phyloP scores from a whole-genome alignment of 257 asterid genomes.

The Nicotiana obtusifolia region DNA sequence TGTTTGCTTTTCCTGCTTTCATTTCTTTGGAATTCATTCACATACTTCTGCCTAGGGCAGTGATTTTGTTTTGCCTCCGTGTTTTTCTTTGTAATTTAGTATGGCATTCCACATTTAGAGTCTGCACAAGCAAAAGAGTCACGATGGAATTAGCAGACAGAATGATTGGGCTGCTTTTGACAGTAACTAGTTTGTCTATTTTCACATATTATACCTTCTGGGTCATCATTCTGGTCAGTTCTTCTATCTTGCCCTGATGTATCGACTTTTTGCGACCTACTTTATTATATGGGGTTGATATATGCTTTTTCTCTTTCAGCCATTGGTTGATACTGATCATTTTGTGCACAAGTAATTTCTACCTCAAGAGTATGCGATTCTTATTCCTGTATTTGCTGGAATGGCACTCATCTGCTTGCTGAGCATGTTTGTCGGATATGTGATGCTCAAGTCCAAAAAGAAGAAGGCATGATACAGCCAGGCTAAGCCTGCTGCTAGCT shows the following conservation, averaged over 20 bases:
- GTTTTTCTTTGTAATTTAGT: not conserved
- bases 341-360: slow-evolving; percentile 90
- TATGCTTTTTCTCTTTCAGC: slow-evolving; percentile 41
- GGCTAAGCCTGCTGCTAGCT: slow-evolving; percentile 1
- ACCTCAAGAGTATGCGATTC: slow-evolving; percentile 75
- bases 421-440: slow-evolving; percentile 65
- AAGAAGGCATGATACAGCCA: slow-evolving; percentile 47
- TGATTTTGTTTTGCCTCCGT: not conserved
- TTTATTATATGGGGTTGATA: not conserved
- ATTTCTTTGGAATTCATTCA: not conserved
- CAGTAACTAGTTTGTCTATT: slow-evolving; percentile 66
- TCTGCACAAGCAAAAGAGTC: slow-evolving; percentile 6
- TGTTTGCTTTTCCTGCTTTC: not conserved
- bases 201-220: slow-evolving; percentile 91
- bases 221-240: slow-evolving; percentile 85
- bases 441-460: slow-evolving; percentile 74
- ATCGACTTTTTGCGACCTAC: not conserved
- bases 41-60: not conserved
- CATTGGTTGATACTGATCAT: slow-evolving; percentile 81
- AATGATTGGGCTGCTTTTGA: slow-evolving; percentile 66
- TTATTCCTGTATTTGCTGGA: slow-evolving; percentile 63
- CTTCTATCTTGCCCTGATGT: not conserved
- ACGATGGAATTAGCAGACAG: slow-evolving; percentile 78
- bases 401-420: slow-evolving; percentile 60
- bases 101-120: not conserved